Base-by-base conservation (phyloP, 73 alveolate species). In the Durusdinium trenchii region DNA sequence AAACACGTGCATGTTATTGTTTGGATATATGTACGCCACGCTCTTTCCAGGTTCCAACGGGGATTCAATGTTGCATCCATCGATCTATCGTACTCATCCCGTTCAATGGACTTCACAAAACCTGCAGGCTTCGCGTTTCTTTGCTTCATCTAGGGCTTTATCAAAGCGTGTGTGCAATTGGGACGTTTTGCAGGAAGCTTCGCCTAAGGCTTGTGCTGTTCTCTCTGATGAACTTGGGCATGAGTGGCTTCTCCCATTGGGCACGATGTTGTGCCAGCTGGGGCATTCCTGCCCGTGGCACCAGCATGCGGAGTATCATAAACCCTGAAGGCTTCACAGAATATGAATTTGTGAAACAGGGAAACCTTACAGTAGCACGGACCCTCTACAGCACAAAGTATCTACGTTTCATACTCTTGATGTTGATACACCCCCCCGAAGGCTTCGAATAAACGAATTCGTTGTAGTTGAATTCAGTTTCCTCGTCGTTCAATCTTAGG, bases 41-140 rank as follows among this genome's bases (percentile, higher is more conserved):
- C n/a, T n/a, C n/a, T n/a, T 73, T 40, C 42, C 51, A 73, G 85
- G 85, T 51, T 38, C 12, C 52, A 73, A 35, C 54, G 4, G 36
- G 85, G 85, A 9, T 38, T 38, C 51, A 35, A 36, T 4, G 85
- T 78, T 42, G 87, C 87, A 3, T 78, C 87, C 38, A 18, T 78
- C 62, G 87, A 78, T 32, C 38, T 7, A 0, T 38, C 14, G 7
- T 78, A 78, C 42, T 16, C 45, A n/a, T 20, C 18, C 1, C 87
- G 87, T 36, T n/a, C 54, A 12, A 78, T 78, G 87, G 87, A 78
- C 38, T 78, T 78, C 61, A n/a, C 45, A 42, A 78, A 45, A 42
- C 3, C 43, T 40, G 38, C 87, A 45, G 87, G 87, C 12, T 78
- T 43, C 43, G 10, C 26, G 87, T 43, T 4, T 14, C 87, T 78